Evolutionary conservation across 2,329 filamentous ascomycete species (phyloP), one percentile per base, ranked within the genome.

Genomic region (Fusarium zealandicum): DNA sequence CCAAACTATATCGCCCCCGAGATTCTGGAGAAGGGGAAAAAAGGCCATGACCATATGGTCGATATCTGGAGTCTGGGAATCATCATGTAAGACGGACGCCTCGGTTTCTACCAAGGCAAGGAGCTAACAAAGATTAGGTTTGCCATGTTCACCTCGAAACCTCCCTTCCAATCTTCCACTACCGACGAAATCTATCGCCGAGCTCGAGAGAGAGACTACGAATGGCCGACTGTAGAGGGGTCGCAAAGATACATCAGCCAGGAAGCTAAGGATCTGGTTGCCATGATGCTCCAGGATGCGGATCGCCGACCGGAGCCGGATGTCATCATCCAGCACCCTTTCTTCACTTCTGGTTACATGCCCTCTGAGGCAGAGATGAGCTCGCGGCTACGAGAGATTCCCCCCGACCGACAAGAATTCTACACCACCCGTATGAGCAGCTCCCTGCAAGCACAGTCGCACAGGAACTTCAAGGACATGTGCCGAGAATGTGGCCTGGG

Each of bases 1-100:
- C 95, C 95, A 2, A 99, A 99, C 74, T 99, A 99, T 72, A 96
- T 99, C 65, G 95, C 95, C 0, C 95, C 95, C 0, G 95, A 99
- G 70, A 96, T 99, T 57, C 77, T 99, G 44, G 91, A 96, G 70
- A 96, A 95, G 79, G 91, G 90, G 28, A 95, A 91, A 70, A 92
- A 93, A 67, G 95, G 95, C 0, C 95, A 99, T 72, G 95, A 96
- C 64, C 93, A 98, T 71, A 96, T 96, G 80, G 95, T 99, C 4
- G 95, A 99, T 72, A 90, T 99, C 50, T 99, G 96, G 96, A 96
- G 93, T 37, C 82, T 99, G 70, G 95, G 96, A 16, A 95, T 99
- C 64, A 99, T 99, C 72, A 92, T 96, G 87, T 93, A 78, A 78
- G 86, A 22, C 11, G 3, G n/a, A n/a, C n/a, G 14, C 4, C 28